phyloP scores from a whole-genome alignment of 148 eudicot genomes.

The Dianthus caryophyllus region DNA sequence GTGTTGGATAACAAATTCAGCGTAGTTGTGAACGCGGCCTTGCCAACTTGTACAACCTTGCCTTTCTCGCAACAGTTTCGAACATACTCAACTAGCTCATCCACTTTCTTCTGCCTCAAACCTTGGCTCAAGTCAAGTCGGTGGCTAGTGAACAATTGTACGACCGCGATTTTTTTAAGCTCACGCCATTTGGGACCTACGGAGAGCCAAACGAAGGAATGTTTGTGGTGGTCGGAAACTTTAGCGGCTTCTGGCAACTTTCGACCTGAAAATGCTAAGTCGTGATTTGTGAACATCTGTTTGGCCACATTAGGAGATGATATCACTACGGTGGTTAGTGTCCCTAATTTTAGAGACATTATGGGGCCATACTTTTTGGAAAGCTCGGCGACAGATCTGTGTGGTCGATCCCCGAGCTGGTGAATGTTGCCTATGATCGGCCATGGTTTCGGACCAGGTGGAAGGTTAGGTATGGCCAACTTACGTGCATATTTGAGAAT shows the following conservation, averaged over 20 bases:
- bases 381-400: slow-evolving; percentile 12
- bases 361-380: slow-evolving; percentile 7
- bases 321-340: slow-evolving; percentile 27
- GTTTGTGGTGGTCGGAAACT: slow-evolving; percentile 12
- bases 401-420: slow-evolving; percentile 15
- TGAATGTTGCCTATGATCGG: slow-evolving; percentile 28
- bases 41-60: slow-evolving; percentile 21
- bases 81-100: slow-evolving; percentile 21
- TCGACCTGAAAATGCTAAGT: not conserved
- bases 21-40: slow-evolving; percentile 23
- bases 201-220: slow-evolving; percentile 19
- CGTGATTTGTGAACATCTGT: slow-evolving; percentile 15
- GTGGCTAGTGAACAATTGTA: slow-evolving; percentile 24
- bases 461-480: slow-evolving; percentile 11
- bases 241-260: not conserved
- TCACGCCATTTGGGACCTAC: slow-evolving; percentile 22
- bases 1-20: slow-evolving; percentile 29
- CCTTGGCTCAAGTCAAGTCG: slow-evolving; percentile 23
- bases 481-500: not conserved
- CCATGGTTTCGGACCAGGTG: slow-evolving; percentile 42
- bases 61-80: slow-evolving; percentile 7
- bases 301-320: slow-evolving; percentile 29
- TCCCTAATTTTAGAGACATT: slow-evolving; percentile 27
- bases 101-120: slow-evolving; percentile 23
- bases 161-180: slow-evolving; percentile 16